These are phyloP conservation scores for Saccharomycopsis fermentans DNA, from an alignment of 805 yeast genomes.

Conservation along the genomic window DNA sequence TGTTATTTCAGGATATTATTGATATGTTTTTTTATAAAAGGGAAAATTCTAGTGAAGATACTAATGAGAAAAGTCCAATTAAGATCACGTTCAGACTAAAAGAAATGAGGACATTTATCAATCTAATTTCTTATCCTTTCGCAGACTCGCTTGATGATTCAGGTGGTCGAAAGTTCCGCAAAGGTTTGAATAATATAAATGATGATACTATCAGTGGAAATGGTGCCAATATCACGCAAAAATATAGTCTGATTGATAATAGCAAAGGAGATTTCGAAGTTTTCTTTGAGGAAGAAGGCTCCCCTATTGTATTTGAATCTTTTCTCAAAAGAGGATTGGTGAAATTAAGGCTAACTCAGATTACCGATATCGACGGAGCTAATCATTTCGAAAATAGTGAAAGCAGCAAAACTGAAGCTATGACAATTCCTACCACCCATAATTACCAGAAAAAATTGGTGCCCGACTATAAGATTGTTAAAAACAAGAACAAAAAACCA, in stretches of 20 bases:
- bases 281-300: slow-evolving; percentile 11
- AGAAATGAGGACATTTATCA: slow-evolving; percentile 11
- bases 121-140: neutral
- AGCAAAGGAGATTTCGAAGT: slow-evolving; percentile 9
- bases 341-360: slow-evolving; percentile 4
- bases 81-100: slow-evolving; percentile 13
- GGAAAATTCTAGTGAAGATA: neutral
- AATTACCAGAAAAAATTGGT: neutral
- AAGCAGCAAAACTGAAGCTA: neutral
- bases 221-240: neutral
- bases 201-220: neutral
- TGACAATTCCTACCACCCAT: neutral
- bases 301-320: slow-evolving; percentile 13
- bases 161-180: neutral
- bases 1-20: slow-evolving; percentile 9
- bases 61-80: neutral
- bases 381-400: neutral
- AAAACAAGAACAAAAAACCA: neutral
- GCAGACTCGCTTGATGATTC: neutral
- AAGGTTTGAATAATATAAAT: neutral
- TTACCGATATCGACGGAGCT: slow-evolving; percentile 11
- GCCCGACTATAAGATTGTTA: slow-evolving; percentile 7
- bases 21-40: slow-evolving; percentile 5
- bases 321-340: slow-evolving; percentile 7
- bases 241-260: neutral